These are phyloP conservation scores for Xylaria curta DNA, from an alignment of 495 filamentous ascomycete species.

Conservation along the genomic window DNA sequence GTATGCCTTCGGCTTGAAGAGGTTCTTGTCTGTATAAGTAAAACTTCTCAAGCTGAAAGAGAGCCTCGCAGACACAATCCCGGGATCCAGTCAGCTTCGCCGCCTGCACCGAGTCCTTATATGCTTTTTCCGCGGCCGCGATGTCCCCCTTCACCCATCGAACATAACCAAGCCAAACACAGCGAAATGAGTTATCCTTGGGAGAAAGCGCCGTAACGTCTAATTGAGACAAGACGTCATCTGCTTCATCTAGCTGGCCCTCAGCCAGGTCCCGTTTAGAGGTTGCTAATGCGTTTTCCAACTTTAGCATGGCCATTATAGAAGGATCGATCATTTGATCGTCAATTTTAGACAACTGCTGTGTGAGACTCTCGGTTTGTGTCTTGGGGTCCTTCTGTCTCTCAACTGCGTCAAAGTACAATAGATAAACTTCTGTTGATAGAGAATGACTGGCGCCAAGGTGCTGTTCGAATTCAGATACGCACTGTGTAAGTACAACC, in stretches of 20 bases:
- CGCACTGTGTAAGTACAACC: slow-evolving; percentile 32
- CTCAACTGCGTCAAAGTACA: slow-evolving; percentile 39
- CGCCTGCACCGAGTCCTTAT: slow-evolving; percentile 35
- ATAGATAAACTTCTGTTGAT: slow-evolving; percentile 36
- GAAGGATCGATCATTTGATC: slow-evolving; percentile 23
- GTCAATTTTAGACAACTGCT: slow-evolving; percentile 29
- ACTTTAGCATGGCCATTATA: slow-evolving; percentile 35
- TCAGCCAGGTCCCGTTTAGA: slow-evolving; percentile 37
- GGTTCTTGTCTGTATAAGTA: slow-evolving; percentile 35
- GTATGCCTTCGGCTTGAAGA: slow-evolving; percentile 35
- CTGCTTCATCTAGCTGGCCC: slow-evolving; percentile 32
- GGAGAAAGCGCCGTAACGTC: slow-evolving; percentile 30
- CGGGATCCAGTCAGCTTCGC: slow-evolving; percentile 39
- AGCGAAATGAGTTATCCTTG: slow-evolving; percentile 39
- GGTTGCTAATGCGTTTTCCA: slow-evolving; percentile 39
- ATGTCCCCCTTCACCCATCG: slow-evolving; percentile 36
- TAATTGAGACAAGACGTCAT: slow-evolving; percentile 34
- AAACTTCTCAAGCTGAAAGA: slow-evolving; percentile 41
- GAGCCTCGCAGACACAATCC: slow-evolving; percentile 40
- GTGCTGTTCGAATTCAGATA: slow-evolving; percentile 35
- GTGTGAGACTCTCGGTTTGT: slow-evolving; percentile 34
- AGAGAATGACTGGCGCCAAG: slow-evolving; percentile 36
- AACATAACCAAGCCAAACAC: slow-evolving; percentile 41
- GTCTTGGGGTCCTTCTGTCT: slow-evolving; percentile 33
- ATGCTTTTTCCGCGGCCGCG: slow-evolving; percentile 31